Base-by-base conservation (phyloP, 2,329 filamentous ascomycete species). In the Paraconiothyrium brasiliense region DNA sequence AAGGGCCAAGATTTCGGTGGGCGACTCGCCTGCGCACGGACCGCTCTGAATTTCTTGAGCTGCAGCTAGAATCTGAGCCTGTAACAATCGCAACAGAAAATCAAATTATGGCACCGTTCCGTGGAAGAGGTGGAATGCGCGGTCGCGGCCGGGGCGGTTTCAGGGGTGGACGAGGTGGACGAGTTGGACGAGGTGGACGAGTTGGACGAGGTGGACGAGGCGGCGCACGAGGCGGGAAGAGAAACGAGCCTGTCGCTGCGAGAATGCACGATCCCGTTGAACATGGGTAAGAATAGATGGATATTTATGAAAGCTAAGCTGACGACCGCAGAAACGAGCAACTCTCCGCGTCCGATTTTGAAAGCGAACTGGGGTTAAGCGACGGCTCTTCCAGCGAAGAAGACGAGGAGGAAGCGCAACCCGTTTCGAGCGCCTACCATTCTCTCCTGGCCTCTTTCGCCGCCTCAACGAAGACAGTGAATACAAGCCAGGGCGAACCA, bases 401-500 rank as follows among this genome's bases (percentile, higher is more conserved):
- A 22, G 76, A 75, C 20, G 20, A 20, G 9, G 69, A 70, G 7
- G 64, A 67, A 22, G 71, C 67, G 14, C 66, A 75, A 22, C 68
- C 75, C 34, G 58, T 61, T 27, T 67, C 73, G 4, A 78, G 76
- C 60, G 83, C 86, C 10, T 90, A 89, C 71, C 85, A 83, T 58
- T 78, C 83, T 51, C 78, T 90, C 16, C 77, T 90, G 16, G 83
- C 87, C 63, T 81, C 87, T 2, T 81, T 89, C 24, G 65, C 66
- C 59, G 35, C 50, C 14, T 35, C 48, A 9, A 13, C 30, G 10
- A 54, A 54, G 22, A 70, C 82, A 56, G 69, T 74, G 16, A 47
- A 65, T 43, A 72, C 76, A 16, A 76, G 79, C 13, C 67, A 77
- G 3, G 78, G 78, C 22, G 81, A 81, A 37, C 84, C 83, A 7